phyloP scores from a whole-genome alignment of 192 early-diverging fungal species.

The Coemansia erecta region DNA sequence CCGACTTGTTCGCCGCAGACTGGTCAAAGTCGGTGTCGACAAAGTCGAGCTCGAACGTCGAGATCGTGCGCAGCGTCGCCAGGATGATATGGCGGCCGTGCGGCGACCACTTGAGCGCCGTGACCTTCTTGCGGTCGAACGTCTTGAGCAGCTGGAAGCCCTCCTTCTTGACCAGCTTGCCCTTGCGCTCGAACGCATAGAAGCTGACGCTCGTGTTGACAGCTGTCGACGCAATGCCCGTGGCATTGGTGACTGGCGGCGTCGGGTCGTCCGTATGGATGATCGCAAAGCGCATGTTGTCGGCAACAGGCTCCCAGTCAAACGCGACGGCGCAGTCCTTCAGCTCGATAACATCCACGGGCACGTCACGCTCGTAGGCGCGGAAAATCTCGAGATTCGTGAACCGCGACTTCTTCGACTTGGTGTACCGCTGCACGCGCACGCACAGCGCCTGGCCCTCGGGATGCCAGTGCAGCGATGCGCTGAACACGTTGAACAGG shows the following conservation, averaged over 20 bases:
- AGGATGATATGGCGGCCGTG: conserved; percentile 89
- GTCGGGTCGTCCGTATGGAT: conserved; percentile 74
- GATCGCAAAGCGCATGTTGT: conserved; percentile 78
- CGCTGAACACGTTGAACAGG: conserved; percentile 89
- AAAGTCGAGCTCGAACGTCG: conserved; percentile 86
- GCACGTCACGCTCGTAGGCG: conserved; percentile 85
- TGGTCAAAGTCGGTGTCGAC: conserved; percentile 85
- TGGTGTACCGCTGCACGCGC: conserved; percentile 84
- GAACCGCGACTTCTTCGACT: conserved; percentile 86
- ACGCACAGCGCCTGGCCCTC: conserved; percentile 88
- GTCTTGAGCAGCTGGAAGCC: conserved; percentile 82
- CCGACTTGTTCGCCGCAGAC: conserved; percentile 48
- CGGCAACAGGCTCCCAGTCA: conserved; percentile 93
- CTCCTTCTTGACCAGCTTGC: conserved; percentile 60
- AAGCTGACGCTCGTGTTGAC: conserved; percentile 73
- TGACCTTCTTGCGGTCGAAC: conserved; percentile 77
- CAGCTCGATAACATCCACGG: conserved; percentile 95
- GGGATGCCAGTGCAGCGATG: conserved; percentile 89
- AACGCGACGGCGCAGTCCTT: conserved; percentile 81
- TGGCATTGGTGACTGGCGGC: conserved; percentile 52
- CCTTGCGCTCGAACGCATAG: conserved; percentile 80
- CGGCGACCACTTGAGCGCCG: conserved; percentile 91
- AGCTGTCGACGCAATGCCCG: conserved; percentile 52
- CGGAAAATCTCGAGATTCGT: conserved; percentile 96
- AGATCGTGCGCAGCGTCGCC: conserved; percentile 74